Evolutionary conservation across 2,329 filamentous ascomycete genomes (phyloP), one percentile per base, ranked within the genome.

Genomic region (Chrysoporthe cubensis): DNA sequence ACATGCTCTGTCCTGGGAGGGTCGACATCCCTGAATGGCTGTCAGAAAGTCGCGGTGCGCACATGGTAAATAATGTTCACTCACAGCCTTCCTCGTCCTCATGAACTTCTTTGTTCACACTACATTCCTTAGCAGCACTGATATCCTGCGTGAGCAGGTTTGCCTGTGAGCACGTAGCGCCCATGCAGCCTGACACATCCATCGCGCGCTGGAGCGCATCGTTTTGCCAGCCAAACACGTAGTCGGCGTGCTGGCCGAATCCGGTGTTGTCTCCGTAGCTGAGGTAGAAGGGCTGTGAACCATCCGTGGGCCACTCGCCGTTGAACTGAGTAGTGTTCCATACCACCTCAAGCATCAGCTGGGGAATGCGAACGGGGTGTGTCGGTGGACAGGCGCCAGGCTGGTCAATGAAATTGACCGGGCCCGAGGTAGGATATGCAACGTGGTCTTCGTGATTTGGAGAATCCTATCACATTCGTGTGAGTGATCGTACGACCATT

Each of bases 371-470:
- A 8, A 79, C 74, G 9, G 78, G 78, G 68, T 59, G 57, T 7
- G 57, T 59, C 1, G 57, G 26, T 3, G 57, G 57, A 11, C 57
- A 59, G 2, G 18, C 57, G 18, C 57, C 57, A 7, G 43, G 59
- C 32, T 62, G 59, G 14, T 32, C 59, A 14, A 48, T 62, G 44
- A 48, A 62, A 42, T 16, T 59, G 14, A 21, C 21, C 37, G 57
- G 34, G 40, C 43, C 52, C 21, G 52, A 26, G 43, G 13, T 21
- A 68, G 79, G 77, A 71, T 80, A 83, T 5, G 81, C 76, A 0
- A 81, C 79, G 72, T 81, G 79, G 67, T 76, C 75, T 65, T 82
- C 78, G 75, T 84, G 82, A 73, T 84, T 81, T 11, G 81, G 81
- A 32, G 76, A 79, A 74, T 84, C 82, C 48, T 57, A 32, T 37